phyloP scores from a whole-genome alignment of 106 monocot species.

The Posidonia australis region DNA sequence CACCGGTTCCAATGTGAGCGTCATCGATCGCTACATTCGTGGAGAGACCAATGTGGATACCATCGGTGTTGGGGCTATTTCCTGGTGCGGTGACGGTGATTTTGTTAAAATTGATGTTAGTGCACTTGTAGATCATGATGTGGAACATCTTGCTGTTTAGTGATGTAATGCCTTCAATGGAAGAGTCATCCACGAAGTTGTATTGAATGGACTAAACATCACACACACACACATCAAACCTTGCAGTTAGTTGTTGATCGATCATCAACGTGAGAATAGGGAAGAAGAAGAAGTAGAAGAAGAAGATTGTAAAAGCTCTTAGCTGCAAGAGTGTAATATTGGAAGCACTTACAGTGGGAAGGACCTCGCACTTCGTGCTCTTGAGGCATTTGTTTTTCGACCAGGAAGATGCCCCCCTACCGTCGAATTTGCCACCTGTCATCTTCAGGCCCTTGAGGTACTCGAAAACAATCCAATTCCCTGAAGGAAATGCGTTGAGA shows the following conservation, averaged over 20 bases:
- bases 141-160: no score
- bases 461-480: conserved; percentile 33
- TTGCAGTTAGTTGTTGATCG: neutral
- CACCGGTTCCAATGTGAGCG: conserved; percentile 10
- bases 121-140: conserved; percentile 5
- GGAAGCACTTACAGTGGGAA: no score
- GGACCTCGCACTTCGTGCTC: no score
- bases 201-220: conserved; percentile 9
- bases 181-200: conserved; percentile 6
- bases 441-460: conserved; percentile 22
- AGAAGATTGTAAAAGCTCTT: no score
- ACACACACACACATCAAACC: neutral
- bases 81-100: conserved; percentile 9
- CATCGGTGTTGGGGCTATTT: conserved; percentile 22
- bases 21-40: conserved; percentile 3
- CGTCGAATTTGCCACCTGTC: conserved; percentile 39
- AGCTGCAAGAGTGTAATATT: no score
- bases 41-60: conserved; percentile 12
- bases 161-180: conserved; percentile 7
- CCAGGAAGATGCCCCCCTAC: conserved; percentile 30
- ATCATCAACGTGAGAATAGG: neutral
- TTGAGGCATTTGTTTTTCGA: conserved; percentile 3
- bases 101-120: neutral
- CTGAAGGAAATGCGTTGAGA: conserved; percentile 1
- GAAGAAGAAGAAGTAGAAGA: neutral